Conservation (phyloP, 2,329 filamentous ascomycete genomes). For the Fusarium torulosum region DNA sequence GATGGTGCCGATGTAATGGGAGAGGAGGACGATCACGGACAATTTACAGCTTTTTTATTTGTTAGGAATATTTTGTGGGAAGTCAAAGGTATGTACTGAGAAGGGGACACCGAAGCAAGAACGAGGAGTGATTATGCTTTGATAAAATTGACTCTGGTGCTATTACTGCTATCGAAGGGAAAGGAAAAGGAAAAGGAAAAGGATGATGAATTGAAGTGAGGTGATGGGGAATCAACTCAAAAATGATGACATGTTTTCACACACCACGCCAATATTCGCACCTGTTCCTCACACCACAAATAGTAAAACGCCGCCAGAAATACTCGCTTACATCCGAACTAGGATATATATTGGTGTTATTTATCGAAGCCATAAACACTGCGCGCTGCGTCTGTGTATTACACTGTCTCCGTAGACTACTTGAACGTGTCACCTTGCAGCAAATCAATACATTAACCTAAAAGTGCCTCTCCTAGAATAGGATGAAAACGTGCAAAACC, state of each 20-base stretch:
- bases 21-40: constrained; percentile 1
- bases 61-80: neutral
- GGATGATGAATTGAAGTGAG: constrained; percentile 17
- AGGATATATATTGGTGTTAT: neutral
- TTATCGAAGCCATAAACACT: neutral
- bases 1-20: constrained; percentile 25
- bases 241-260: constrained; percentile 38
- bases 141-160: constrained; percentile 28
- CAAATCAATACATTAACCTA: too few relatives aligned
- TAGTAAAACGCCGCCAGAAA: neutral
- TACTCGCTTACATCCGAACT: neutral
- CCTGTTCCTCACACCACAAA: constrained; percentile 3
- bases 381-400: neutral
- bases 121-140: neutral
- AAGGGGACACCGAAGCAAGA: neutral
- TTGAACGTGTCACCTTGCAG: neutral
- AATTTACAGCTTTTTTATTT: neutral
- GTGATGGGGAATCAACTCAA: constrained; percentile 14
- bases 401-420: neutral
- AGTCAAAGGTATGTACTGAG: neutral
- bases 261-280: constrained; percentile 8
- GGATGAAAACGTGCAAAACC: neutral
- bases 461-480: too few relatives aligned
- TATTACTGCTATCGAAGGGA: too few relatives aligned
- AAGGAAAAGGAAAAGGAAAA: too few relatives aligned